Percentiles rank a stretch among this genome's conserved stretches.
These are phyloP conservation scores for Porogramme epimiltina DNA, from an alignment of 1,284 basidiomycete genomes.

Conservation along the genomic window DNA sequence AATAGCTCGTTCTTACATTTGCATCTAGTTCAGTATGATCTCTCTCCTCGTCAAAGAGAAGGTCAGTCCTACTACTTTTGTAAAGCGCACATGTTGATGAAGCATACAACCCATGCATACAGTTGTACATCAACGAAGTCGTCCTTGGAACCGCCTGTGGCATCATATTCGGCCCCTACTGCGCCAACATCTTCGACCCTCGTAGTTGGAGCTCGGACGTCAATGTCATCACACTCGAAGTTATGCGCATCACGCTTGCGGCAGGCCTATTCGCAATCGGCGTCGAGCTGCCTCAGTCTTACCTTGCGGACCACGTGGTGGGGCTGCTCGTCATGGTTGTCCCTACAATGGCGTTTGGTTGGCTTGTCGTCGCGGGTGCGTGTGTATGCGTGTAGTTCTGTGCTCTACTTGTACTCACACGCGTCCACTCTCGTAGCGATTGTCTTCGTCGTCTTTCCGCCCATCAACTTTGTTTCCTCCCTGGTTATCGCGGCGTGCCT, in stretches of 20 bases:
- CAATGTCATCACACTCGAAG: constrained; percentile 78
- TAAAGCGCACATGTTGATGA: neutral
- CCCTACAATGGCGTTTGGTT: constrained; percentile 80
- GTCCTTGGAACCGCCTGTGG: constrained; percentile 86
- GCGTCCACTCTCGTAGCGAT: constrained; percentile 10
- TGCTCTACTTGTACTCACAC: neutral
- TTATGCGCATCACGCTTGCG: constrained; percentile 72
- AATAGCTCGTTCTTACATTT: too few species aligned
- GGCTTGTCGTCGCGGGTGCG: constrained; percentile 68
- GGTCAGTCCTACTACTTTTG: constrained; percentile 34
- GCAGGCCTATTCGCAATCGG: constrained; percentile 76
- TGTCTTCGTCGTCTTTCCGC: constrained; percentile 71
- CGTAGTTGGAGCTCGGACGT: constrained; percentile 64
- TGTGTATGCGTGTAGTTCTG: too few species aligned
- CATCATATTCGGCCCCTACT: constrained; percentile 75
- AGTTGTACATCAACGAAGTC: constrained; percentile 91
- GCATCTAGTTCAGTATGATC: constrained; percentile 73
- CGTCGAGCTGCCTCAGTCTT: constrained; percentile 69
- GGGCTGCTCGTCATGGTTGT: constrained; percentile 68
- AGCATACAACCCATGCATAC: neutral
- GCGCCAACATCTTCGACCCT: constrained; percentile 81
- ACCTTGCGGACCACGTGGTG: constrained; percentile 63
- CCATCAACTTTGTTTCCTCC: constrained; percentile 70
- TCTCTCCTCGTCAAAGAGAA: constrained; percentile 84
- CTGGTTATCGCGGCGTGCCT: constrained; percentile 88